phyloP scores from a whole-genome alignment of 495 filamentous ascomycete species.

The Penicillium mononematosum region DNA sequence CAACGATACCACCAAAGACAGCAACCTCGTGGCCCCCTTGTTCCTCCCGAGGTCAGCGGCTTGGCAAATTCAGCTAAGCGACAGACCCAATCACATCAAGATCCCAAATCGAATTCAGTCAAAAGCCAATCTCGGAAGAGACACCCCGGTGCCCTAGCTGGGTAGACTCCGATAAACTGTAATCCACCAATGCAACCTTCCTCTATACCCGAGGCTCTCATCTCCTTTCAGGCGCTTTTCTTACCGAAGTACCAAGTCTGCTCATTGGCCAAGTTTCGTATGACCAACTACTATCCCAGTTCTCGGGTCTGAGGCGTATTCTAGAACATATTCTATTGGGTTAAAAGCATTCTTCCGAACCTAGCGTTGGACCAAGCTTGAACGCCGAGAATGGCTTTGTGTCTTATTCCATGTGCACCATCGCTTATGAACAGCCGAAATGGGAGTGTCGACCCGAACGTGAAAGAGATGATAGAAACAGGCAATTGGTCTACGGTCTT shows the following conservation, averaged over 20 bases:
- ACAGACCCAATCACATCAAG: neutral
- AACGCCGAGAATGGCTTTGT: neutral
- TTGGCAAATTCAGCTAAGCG: neutral
- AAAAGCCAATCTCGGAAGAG: neutral
- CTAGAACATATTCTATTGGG: neutral
- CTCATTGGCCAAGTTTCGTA: constrained; percentile 3
- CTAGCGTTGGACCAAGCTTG: neutral
- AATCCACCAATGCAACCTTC: too few relatives aligned
- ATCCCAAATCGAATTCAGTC: neutral
- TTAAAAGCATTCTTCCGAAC: neutral
- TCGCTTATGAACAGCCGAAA: neutral
- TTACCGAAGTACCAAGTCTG: neutral
- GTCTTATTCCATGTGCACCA: neutral
- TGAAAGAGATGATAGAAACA: neutral
- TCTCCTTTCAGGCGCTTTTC: neutral
- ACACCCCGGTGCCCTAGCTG: neutral
- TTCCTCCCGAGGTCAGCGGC: neutral
- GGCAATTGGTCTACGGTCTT: neutral
- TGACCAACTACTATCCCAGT: neutral
- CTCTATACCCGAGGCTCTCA: neutral
- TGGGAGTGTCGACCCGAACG: neutral
- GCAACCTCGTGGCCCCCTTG: neutral
- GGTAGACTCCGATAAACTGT: too few relatives aligned
- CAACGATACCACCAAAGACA: neutral
- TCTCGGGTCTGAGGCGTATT: neutral